Evolutionary conservation across 1,284 basidiomycete species (phyloP), one percentile per base, ranked within the genome.

Genomic region (Irpex rosettiformis): DNA sequence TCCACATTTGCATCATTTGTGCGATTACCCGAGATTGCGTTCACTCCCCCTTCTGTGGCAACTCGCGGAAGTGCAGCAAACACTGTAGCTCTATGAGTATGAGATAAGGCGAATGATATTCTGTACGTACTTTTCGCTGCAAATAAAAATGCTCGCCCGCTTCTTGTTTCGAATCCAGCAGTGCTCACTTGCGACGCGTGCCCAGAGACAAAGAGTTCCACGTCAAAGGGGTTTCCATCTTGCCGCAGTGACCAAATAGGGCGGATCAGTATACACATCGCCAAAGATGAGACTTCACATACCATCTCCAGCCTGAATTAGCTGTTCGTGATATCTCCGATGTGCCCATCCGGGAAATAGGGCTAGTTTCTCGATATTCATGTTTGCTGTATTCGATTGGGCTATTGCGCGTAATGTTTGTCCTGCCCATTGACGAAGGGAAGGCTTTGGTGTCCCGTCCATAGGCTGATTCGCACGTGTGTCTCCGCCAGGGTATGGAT

Each of bases 181-280:
- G 82, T 77, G 37, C 84, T 80, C 49, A 85, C 77, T 54, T 79
- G 83, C 16, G 84, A 79, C 0, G 88, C 89, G 66, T 84, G 93
- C 0, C 92, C 93, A 22, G 90, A 90, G 1, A 92, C 77, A 55
- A 83, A 89, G 0, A 93, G 73, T 52, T 89, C 84, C 7, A 94
- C 71, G 55, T 86, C 83, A 65, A 91, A 93, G 1, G 74, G 68
- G 1, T 18, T 18, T 8, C 78, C 69, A 49, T 73, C 80, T 78
- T n/a, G n/a, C n/a, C n/a, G n/a, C n/a, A n/a, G n/a, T n/a, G n/a
- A n/a, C n/a, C n/a, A 52, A 33, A 25, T 27, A 56, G 25, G 3
- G 21, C 16, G 10, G 28, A 4, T 29, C 18, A 18, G 18, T 47
- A 6, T 18, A 53, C 24, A 22, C 2, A 51, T 53, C 33, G 6